phyloP scores from a whole-genome alignment of 495 filamentous ascomycete genomes.

The Sabuloglossum arenarium region DNA sequence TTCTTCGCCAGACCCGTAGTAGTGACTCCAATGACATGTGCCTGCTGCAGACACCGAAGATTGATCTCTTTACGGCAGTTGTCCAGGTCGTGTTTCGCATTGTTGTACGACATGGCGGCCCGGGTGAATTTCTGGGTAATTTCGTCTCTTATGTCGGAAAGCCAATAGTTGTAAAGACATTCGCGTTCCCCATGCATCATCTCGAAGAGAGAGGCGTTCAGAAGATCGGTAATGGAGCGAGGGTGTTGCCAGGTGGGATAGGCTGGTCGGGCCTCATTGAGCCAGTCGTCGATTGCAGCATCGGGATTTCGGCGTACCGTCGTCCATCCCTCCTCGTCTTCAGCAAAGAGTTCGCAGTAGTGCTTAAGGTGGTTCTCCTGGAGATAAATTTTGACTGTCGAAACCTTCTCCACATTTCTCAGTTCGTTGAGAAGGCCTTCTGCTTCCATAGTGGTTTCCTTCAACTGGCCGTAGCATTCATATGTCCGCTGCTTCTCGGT shows the following conservation, averaged over 20 bases:
- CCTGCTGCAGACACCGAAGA: conserved; percentile 27
- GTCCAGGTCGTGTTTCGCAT: conserved; percentile 17
- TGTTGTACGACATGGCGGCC: conserved; percentile 15
- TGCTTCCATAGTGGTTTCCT: conserved; percentile 12
- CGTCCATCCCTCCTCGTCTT: conserved; percentile 11
- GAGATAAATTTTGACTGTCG: neutral
- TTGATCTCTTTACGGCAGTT: conserved; percentile 26
- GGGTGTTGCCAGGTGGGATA: neutral
- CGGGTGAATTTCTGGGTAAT: conserved; percentile 17
- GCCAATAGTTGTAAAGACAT: conserved; percentile 21
- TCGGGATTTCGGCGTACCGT: conserved; percentile 4
- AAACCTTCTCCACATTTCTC: conserved; percentile 9
- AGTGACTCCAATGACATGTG: conserved; percentile 52
- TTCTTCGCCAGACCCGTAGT: conserved; percentile 54
- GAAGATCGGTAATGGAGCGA: conserved; percentile 8
- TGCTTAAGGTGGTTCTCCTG: neutral
- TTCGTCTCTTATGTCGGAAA: conserved; percentile 18
- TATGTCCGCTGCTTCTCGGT: conserved; percentile 19
- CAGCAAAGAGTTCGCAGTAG: conserved; percentile 2
- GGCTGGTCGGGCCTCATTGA: neutral
- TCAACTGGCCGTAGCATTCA: conserved; percentile 10
- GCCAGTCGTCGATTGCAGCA: neutral
- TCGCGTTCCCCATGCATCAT: conserved; percentile 13
- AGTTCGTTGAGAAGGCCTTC: conserved; percentile 15
- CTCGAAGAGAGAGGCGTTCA: neutral